These are phyloP conservation scores for Sclerotiophoma versabilis DNA, from an alignment of 2,329 filamentous ascomycete genomes.

Conservation along the genomic window DNA sequence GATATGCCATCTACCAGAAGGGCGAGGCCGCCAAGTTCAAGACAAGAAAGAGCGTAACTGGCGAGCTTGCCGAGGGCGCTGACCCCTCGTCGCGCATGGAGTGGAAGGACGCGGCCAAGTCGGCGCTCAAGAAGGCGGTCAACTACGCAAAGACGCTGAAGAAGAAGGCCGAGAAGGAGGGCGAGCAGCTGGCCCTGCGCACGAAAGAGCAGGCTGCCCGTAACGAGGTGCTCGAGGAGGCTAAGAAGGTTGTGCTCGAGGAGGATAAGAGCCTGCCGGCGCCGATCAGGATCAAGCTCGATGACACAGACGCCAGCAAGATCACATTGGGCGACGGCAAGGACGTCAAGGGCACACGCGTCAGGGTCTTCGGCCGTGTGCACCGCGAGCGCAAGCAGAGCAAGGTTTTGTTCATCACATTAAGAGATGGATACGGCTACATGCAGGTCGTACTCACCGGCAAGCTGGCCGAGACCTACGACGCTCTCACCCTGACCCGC, in stretches of 20 bases:
- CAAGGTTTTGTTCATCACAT: slow-evolving; percentile 84
- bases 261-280: slow-evolving; percentile 77
- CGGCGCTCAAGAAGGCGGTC: slow-evolving; percentile 83
- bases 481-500: slow-evolving; percentile 82
- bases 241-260: slow-evolving; percentile 75
- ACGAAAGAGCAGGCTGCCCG: slow-evolving; percentile 76
- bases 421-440: slow-evolving; percentile 82
- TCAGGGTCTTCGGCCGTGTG: slow-evolving; percentile 82
- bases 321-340: slow-evolving; percentile 61
- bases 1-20: slow-evolving; percentile 78
- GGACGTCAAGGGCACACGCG: slow-evolving; percentile 71
- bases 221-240: slow-evolving; percentile 76
- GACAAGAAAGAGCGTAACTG: slow-evolving; percentile 63
- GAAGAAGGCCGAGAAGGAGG: slow-evolving; percentile 83
- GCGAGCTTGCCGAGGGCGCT: slow-evolving; percentile 50
- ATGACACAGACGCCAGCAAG: slow-evolving; percentile 67
- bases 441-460: slow-evolving; percentile 86
- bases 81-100: slow-evolving; percentile 69
- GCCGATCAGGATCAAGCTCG: slow-evolving; percentile 77
- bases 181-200: slow-evolving; percentile 74
- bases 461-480: slow-evolving; percentile 87
- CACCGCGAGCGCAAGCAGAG: slow-evolving; percentile 84
- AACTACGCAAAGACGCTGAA: slow-evolving; percentile 76
- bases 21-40: slow-evolving; percentile 69
- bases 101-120: slow-evolving; percentile 85